Percentiles rank a stretch among this genome's conserved stretches.
phyloP scores from a whole-genome alignment of 2,329 filamentous ascomycete genomes.

The Trichoderma guizhouense region DNA sequence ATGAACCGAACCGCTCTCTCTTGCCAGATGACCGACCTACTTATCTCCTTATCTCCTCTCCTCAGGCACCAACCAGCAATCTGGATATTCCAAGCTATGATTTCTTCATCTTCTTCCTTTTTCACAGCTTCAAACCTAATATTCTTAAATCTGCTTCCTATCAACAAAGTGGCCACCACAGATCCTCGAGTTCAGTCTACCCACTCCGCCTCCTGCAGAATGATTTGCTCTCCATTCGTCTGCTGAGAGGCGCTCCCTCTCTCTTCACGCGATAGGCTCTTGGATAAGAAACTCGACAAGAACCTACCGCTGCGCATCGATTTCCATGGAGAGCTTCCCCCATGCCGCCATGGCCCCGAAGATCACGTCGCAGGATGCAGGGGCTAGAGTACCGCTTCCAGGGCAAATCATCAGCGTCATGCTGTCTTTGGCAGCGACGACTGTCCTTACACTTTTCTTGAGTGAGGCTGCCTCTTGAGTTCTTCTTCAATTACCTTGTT shows the following conservation, averaged over 20 bases:
- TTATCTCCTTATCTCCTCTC: background rate
- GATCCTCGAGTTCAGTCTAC: background rate
- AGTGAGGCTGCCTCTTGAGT: conserved; percentile 27
- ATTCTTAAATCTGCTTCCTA: background rate
- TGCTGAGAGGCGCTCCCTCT: background rate
- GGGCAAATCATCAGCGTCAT: conserved; percentile 37
- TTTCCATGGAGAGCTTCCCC: background rate
- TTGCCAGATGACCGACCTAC: background rate
- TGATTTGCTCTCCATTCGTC: background rate
- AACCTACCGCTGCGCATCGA: background rate
- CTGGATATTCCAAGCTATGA: background rate
- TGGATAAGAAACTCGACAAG: background rate
- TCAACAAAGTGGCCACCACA: background rate
- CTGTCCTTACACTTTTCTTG: conserved; percentile 36
- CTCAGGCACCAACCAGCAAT: background rate
- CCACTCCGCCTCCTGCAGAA: background rate
- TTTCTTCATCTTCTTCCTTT: background rate
- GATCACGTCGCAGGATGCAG: background rate
- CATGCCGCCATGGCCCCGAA: background rate
- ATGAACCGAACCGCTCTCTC: background rate
- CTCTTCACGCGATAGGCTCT: background rate
- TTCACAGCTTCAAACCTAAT: background rate
- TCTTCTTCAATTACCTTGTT: background rate
- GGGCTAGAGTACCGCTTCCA: conserved; percentile 30
- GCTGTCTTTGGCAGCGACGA: conserved; percentile 33